Conservation (phyloP, 2,329 filamentous ascomycete species). For the Macroventuria anomochaeta region DNA sequence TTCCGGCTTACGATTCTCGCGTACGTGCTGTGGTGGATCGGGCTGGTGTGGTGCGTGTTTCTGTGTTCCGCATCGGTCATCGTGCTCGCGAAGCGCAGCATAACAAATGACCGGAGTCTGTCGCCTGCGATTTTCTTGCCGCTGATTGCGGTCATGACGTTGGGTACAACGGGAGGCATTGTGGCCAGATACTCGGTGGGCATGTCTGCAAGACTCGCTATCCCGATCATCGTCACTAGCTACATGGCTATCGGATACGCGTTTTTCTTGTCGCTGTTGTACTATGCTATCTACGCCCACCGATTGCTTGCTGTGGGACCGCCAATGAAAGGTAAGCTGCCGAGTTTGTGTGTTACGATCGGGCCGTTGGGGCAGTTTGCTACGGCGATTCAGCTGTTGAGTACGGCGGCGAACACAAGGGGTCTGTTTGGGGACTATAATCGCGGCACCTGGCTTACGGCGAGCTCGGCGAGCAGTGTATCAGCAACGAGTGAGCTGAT, state of each 20-base stretch:
- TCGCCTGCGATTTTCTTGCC: conserved; percentile 26
- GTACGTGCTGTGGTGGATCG: conserved; percentile 32
- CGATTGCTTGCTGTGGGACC: conserved; percentile 24
- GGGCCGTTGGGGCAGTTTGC: conserved; percentile 29
- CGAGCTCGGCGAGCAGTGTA: conserved; percentile 18
- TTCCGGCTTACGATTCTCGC: conserved; percentile 67
- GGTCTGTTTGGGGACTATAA: conserved; percentile 21
- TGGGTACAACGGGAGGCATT: conserved; percentile 25
- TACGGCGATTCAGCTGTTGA: conserved; percentile 24
- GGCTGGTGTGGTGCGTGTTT: conserved; percentile 26
- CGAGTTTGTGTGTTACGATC: conserved; percentile 20
- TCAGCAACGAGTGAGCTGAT: conserved; percentile 16
- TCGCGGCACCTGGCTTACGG: conserved; percentile 21
- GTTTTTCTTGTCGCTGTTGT: conserved; percentile 24
- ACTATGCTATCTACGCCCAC: conserved; percentile 23
- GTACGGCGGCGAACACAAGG: conserved; percentile 19
- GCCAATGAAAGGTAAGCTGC: conserved; percentile 19
- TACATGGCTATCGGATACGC: conserved; percentile 27
- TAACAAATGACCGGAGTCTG: conserved; percentile 17
- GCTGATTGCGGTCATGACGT: conserved; percentile 25
- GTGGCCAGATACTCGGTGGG: conserved; percentile 20
- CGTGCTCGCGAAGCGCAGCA: conserved; percentile 19
- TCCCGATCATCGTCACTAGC: conserved; percentile 26
- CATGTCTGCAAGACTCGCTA: conserved; percentile 19
- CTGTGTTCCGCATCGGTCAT: conserved; percentile 22